phyloP scores from a whole-genome alignment of 345 rosid genomes.

The Citrus sinensis region DNA sequence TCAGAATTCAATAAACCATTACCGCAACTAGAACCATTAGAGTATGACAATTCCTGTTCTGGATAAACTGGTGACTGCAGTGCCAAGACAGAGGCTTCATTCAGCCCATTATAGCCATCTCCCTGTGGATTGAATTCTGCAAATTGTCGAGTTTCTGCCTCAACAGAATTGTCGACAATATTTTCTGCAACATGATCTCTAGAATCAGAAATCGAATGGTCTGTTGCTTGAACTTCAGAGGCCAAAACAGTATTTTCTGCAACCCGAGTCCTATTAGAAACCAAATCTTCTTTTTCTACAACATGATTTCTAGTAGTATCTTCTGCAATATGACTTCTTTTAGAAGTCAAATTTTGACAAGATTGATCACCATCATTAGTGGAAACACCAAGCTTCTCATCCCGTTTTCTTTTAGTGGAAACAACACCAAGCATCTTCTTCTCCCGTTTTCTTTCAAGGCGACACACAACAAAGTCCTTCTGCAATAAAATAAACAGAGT shows the following conservation, averaged over 20 bases:
- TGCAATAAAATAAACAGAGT: neutral
- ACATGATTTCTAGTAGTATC: neutral
- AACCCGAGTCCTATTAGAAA: neutral
- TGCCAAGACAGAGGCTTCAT: neutral
- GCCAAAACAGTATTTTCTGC: neutral
- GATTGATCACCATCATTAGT: neutral
- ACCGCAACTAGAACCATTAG: neutral
- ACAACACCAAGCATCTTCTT: neutral
- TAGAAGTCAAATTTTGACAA: neutral
- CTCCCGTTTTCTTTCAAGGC: neutral
- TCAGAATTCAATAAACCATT: neutral
- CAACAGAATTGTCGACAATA: neutral
- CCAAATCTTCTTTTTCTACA: neutral
- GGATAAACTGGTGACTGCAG: neutral
- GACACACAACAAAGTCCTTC: conserved; percentile 6
- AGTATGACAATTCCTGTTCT: neutral
- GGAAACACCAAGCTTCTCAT: neutral
- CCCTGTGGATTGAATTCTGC: neutral
- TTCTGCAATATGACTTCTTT: neutral
- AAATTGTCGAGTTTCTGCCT: neutral
- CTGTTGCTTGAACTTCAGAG: no score
- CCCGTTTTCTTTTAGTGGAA: no score
- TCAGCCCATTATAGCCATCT: neutral
- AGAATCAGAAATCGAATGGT: neutral
- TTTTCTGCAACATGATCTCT: neutral